A percentile compares a stretch with the other conserved stretches of the same genome.
Conservation (phyloP, 805 yeast genomes). For the Kluyveromyces siamensis region DNA sequence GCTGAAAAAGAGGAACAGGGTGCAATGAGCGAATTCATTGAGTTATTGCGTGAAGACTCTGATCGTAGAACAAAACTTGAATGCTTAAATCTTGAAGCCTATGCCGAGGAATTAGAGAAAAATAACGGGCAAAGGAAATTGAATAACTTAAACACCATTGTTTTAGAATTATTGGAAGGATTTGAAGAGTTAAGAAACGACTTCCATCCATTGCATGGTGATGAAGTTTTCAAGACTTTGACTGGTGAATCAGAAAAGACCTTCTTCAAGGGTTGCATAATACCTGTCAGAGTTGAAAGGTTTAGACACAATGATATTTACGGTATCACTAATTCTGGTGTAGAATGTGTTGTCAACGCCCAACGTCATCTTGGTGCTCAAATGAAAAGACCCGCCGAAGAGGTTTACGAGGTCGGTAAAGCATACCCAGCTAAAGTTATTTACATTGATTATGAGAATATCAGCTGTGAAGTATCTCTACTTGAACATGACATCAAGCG, state of each 20-base stretch:
- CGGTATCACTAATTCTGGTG: slow-evolving; percentile 47
- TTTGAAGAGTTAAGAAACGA: slow-evolving; percentile 78
- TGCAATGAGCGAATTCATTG: slow-evolving; percentile 30
- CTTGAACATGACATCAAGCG: slow-evolving; percentile 53
- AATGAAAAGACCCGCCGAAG: slow-evolving; percentile 38
- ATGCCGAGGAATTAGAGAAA: slow-evolving; percentile 79
- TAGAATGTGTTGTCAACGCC: slow-evolving; percentile 51
- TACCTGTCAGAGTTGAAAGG: slow-evolving; percentile 64
- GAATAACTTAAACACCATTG: slow-evolving; percentile 28
- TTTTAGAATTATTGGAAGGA: slow-evolving; percentile 71
- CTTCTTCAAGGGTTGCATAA: slow-evolving; percentile 57
- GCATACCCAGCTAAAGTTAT: slow-evolving; percentile 78
- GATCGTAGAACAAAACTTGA: slow-evolving; percentile 79
- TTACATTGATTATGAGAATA: slow-evolving; percentile 61
- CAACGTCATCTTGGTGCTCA: slow-evolving; percentile 38
- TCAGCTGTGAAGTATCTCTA: slow-evolving; percentile 68
- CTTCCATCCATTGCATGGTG: slow-evolving; percentile 52
- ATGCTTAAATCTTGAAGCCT: slow-evolving; percentile 81
- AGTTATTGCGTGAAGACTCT: slow-evolving; percentile 48
- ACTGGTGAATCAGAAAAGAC: slow-evolving; percentile 77
- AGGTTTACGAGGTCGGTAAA: slow-evolving; percentile 52
- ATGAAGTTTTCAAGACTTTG: slow-evolving; percentile 77
- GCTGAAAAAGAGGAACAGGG: slow-evolving; percentile 43
- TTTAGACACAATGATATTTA: slow-evolving; percentile 33
- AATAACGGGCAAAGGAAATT: slow-evolving; percentile 29